Percentiles rank a stretch among this genome's conserved stretches.
phyloP scores from a whole-genome alignment of 1,284 basidiomycete species.

The Cryptococcus sp. region DNA sequence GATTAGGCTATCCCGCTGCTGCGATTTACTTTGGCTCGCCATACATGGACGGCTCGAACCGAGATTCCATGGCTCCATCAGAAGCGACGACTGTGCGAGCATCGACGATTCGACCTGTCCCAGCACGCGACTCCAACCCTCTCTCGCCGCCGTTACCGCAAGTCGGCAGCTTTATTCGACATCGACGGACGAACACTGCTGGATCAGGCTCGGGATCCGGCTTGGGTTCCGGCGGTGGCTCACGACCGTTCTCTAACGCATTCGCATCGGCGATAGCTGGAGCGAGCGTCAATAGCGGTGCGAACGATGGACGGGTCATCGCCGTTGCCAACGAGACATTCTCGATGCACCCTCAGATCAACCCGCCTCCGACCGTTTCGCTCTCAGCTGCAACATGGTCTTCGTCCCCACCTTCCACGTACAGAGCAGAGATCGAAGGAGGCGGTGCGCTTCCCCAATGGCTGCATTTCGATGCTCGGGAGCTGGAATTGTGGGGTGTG shows the following conservation, averaged over 20 bases:
- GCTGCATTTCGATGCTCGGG: conserved; percentile 50
- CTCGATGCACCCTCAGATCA: conserved; percentile 48
- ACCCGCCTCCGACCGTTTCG: conserved; percentile 48
- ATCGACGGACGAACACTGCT: conserved; percentile 21
- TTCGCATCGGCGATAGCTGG: too few species aligned
- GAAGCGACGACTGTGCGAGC: conserved; percentile 14
- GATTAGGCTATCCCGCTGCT: conserved; percentile 45
- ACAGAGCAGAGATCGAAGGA: conserved; percentile 42
- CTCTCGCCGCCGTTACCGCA: conserved; percentile 48
- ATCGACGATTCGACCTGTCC: conserved; percentile 42
- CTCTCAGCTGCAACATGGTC: conserved; percentile 50
- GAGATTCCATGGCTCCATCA: conserved; percentile 8
- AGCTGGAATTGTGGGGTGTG: conserved; percentile 51
- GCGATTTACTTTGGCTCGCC: conserved; percentile 47
- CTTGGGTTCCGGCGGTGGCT: conserved; percentile 4
- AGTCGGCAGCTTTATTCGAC: conserved; percentile 42
- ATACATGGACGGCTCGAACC: conserved; percentile 10
- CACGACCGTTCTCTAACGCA: conserved; percentile 12
- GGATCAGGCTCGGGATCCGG: conserved; percentile 12
- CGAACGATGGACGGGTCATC: conserved; percentile 39
- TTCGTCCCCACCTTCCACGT: conserved; percentile 45
- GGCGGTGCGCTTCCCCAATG: conserved; percentile 42
- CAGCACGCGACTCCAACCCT: conserved; percentile 25
- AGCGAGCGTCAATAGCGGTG: conserved; percentile 1
- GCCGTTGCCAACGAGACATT: conserved; percentile 50